These are phyloP conservation scores for Onygena corvina DNA, from an alignment of 2,329 filamentous ascomycete genomes.

Conservation along the genomic window DNA sequence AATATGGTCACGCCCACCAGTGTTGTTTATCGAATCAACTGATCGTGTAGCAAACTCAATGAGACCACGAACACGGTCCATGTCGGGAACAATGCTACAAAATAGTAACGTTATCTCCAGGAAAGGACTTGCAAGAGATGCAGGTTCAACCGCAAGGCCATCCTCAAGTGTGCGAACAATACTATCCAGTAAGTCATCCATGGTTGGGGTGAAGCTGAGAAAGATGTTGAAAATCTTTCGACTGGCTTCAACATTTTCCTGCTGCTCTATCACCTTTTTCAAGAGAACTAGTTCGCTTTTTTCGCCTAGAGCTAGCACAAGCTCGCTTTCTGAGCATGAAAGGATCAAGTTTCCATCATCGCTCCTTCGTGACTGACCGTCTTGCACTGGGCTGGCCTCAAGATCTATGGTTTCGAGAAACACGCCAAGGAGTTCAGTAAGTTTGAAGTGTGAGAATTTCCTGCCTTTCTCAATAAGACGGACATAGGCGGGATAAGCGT, in stretches of 20 bases:
- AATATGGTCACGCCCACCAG: slow-evolving; percentile 39
- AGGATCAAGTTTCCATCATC: slow-evolving; percentile 26
- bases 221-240: slow-evolving; percentile 48
- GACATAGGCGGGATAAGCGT: slow-evolving; percentile 41
- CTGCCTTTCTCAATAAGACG: slow-evolving; percentile 37
- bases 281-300: slow-evolving; percentile 32
- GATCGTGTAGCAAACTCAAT: slow-evolving; percentile 35
- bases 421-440: slow-evolving; percentile 32
- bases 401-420: slow-evolving; percentile 32
- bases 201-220: slow-evolving; percentile 38
- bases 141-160: slow-evolving; percentile 43
- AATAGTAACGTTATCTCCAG: slow-evolving; percentile 48
- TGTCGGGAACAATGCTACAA: slow-evolving; percentile 32
- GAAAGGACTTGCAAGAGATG: slow-evolving; percentile 41
- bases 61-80: slow-evolving; percentile 28
- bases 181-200: slow-evolving; percentile 37
- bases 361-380: slow-evolving; percentile 19
- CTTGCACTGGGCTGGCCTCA: slow-evolving; percentile 20
- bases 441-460: slow-evolving; percentile 33
- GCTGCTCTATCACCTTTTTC: slow-evolving; percentile 53
- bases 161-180: slow-evolving; percentile 44
- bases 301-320: slow-evolving; percentile 25
- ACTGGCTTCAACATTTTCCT: slow-evolving; percentile 44
- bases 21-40: slow-evolving; percentile 38
- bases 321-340: slow-evolving; percentile 24